Percentiles rank a stretch among this genome's conserved stretches.
Conservation (phyloP, 163 green algal species). For the Chlorella variabilis region DNA sequence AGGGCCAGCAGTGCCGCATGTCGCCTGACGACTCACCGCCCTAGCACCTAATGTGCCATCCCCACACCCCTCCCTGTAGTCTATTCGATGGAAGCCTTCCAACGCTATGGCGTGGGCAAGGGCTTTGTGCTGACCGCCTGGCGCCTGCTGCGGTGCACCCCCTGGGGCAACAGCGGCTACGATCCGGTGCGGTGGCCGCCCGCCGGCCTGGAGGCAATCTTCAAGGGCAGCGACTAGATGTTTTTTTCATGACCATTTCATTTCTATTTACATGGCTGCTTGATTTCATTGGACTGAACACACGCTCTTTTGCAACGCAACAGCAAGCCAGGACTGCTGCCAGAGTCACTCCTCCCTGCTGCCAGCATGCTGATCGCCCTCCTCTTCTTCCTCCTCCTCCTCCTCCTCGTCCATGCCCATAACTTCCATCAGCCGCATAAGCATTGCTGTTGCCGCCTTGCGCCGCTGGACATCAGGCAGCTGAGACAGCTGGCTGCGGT, state of each 20-base stretch:
- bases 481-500: conserved; percentile 19
- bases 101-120: conserved; percentile 67
- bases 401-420: conserved; percentile 46
- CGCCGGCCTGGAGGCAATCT: conserved; percentile 51
- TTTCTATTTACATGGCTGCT: background rate
- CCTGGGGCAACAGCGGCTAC: conserved; percentile 69
- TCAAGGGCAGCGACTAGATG: background rate
- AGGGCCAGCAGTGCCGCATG: too few relatives aligned
- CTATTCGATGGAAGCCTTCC: conserved; percentile 80
- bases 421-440: conserved; percentile 44
- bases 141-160: conserved; percentile 82
- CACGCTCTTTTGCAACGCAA: too few relatives aligned
- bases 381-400: conserved; percentile 24
- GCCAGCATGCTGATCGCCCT: too few relatives aligned
- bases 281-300: too few relatives aligned
- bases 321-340: too few relatives aligned
- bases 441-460: conserved; percentile 40
- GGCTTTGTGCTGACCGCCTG: conserved; percentile 81
- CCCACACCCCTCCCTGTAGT: too few relatives aligned
- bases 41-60: too few relatives aligned
- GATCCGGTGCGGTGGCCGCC: conserved; percentile 80
- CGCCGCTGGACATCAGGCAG: conserved; percentile 51
- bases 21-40: too few relatives aligned
- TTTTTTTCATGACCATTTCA: background rate
- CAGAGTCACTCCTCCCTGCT: too few relatives aligned